These are phyloP conservation scores for Ilex paraguariensis DNA, from an alignment of 305 asterid genomes.

Conservation along the genomic window DNA sequence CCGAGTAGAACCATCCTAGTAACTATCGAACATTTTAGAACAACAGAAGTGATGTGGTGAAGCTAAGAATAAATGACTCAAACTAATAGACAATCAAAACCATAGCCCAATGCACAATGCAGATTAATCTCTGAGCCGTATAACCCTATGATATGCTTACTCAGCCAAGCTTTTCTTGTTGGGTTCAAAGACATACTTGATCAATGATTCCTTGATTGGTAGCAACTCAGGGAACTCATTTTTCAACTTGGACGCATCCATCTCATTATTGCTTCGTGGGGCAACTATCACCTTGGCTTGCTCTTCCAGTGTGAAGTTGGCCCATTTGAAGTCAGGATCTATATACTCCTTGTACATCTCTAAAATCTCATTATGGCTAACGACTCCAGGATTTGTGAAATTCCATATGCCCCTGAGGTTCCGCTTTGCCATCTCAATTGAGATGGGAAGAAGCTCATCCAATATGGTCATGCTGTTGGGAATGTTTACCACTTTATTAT, in stretches of 20 bases:
- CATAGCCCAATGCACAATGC: constrained; percentile 10
- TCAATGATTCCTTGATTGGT: constrained; percentile 75
- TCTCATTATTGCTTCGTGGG: constrained; percentile 77
- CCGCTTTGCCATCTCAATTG: constrained; percentile 93
- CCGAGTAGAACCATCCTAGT: constrained; percentile 4
- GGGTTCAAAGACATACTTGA: constrained; percentile 78
- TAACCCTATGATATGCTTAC: constrained; percentile 5
- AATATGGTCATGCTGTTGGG: constrained; percentile 96
- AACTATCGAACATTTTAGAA: constrained; percentile 14
- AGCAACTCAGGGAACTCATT: constrained; percentile 78
- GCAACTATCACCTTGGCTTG: constrained; percentile 96
- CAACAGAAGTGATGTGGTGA: constrained; percentile 9
- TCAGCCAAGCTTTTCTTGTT: constrained; percentile 61
- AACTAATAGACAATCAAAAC: constrained; percentile 14
- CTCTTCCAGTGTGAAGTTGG: constrained; percentile 85
- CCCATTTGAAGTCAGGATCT: constrained; percentile 52
- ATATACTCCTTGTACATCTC: constrained; percentile 84
- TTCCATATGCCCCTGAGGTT: constrained; percentile 91
- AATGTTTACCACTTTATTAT: constrained; percentile 81
- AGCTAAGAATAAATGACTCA: constrained; percentile 8
- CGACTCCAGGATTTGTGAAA: constrained; percentile 89
- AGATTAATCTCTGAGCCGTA: constrained; percentile 10
- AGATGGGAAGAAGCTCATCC: constrained; percentile 93
- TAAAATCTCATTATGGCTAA: constrained; percentile 84
- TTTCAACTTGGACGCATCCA: constrained; percentile 87